Evolutionary conservation across 1,284 basidiomycete genomes (phyloP).

Genomic region (Farysia itapuensis): DNA sequence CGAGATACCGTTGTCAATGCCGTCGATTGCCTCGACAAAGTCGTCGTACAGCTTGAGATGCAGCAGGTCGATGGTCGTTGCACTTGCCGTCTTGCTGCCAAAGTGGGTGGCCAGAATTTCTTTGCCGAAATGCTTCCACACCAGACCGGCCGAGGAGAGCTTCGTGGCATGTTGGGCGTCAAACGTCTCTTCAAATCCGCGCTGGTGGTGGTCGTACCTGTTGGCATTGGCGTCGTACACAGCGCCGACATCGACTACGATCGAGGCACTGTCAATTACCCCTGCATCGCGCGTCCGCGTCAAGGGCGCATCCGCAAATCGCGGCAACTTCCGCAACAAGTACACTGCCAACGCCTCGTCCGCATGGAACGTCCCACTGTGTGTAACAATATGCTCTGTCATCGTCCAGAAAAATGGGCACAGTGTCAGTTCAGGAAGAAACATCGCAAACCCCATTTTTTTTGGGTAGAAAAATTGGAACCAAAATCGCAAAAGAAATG

Average conservation of each 20-base stretch:
- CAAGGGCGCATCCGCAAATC: constrained; percentile 67
- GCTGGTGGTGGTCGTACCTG: constrained; percentile 94
- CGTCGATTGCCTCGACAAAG: constrained; percentile 93
- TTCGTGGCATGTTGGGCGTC: constrained; percentile 79
- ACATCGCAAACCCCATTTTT: too few relatives aligned
- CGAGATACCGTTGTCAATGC: constrained; percentile 69
- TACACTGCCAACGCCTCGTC: constrained; percentile 95
- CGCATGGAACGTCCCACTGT: constrained; percentile 94
- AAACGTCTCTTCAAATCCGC: constrained; percentile 87
- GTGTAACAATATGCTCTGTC: constrained; percentile 65
- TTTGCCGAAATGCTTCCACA: constrained; percentile 80
- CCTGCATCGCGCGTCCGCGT: constrained; percentile 72
- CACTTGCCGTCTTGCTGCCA: constrained; percentile 63
- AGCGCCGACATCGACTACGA: constrained; percentile 97
- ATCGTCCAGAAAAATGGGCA: too few relatives aligned
- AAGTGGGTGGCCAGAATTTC: constrained; percentile 76
- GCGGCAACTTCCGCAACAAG: constrained; percentile 76
- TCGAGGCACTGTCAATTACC: constrained; percentile 79
- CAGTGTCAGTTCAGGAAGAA: too few relatives aligned
- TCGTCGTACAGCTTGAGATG: constrained; percentile 90
- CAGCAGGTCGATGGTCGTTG: constrained; percentile 71
- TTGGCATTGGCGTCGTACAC: constrained; percentile 78
- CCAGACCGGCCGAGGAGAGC: constrained; percentile 85
- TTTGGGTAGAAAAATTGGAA: too few relatives aligned
- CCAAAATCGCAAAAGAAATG: too few relatives aligned